Percentiles rank a stretch among this genome's conserved stretches.
phyloP scores from a whole-genome alignment of 805 yeast genomes.

The Ogataea philodendri region DNA sequence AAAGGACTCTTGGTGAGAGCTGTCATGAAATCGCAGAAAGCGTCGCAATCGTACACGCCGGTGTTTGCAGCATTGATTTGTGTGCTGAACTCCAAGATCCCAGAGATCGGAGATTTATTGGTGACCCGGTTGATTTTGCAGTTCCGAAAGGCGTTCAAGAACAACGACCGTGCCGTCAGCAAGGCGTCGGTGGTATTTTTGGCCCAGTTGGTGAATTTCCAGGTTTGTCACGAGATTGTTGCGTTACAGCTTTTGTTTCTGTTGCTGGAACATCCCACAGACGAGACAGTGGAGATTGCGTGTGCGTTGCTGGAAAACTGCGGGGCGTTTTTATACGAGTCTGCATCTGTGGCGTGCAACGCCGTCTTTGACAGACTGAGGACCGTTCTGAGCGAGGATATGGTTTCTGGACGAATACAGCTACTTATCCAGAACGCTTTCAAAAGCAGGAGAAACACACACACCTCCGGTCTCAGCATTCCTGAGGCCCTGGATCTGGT shows the following conservation, averaged over 20 bases:
- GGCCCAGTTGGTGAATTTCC: slow-evolving; percentile 61
- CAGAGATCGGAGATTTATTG: slow-evolving; percentile 62
- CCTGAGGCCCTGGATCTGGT: slow-evolving; percentile 55
- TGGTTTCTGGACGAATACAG: slow-evolving; percentile 42
- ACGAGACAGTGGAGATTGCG: slow-evolving; percentile 56
- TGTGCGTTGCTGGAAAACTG: slow-evolving; percentile 45
- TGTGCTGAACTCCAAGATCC: slow-evolving; percentile 63
- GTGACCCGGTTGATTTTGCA: slow-evolving; percentile 51
- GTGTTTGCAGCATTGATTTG: slow-evolving; percentile 58
- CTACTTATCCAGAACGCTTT: slow-evolving; percentile 51
- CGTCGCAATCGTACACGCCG: slow-evolving; percentile 39
- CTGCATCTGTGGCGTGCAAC: slow-evolving; percentile 32
- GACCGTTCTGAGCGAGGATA: slow-evolving; percentile 54
- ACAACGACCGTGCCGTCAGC: slow-evolving; percentile 45
- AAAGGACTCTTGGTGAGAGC: slow-evolving; percentile 58
- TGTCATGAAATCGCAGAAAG: slow-evolving; percentile 52
- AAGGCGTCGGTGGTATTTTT: slow-evolving; percentile 47
- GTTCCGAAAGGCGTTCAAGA: slow-evolving; percentile 53
- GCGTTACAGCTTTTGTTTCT: slow-evolving; percentile 51
- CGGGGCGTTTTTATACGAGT: slow-evolving; percentile 54
- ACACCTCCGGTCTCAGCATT: slow-evolving; percentile 38
- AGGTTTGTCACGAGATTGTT: slow-evolving; percentile 54
- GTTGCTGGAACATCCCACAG: slow-evolving; percentile 44
- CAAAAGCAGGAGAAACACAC: slow-evolving; percentile 45
- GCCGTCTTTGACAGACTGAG: slow-evolving; percentile 57